phyloP scores from a whole-genome alignment of 148 eudicot species.

The Talinum fruticosum region DNA sequence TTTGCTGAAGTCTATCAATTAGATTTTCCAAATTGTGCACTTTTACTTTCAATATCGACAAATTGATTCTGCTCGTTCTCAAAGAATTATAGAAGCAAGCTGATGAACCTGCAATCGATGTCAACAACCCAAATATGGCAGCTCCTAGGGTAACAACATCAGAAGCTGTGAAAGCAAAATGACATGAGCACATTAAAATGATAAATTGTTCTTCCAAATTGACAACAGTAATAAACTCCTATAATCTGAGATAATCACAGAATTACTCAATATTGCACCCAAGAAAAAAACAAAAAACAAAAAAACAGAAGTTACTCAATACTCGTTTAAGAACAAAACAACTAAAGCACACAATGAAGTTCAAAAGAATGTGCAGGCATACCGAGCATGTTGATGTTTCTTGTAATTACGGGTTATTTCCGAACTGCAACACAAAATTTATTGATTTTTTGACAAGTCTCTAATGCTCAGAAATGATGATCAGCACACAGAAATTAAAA shows the following conservation, averaged over 20 bases:
- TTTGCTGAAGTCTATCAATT: conserved; percentile 25
- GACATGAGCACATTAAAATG: background rate
- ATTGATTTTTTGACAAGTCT: background rate
- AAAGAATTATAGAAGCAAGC: conserved; percentile 31
- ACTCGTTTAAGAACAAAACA: background rate
- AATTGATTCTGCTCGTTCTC: conserved; percentile 28
- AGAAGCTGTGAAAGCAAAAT: conserved; percentile 24
- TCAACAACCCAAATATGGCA: conserved; percentile 30
- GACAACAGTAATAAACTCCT: too few species aligned
- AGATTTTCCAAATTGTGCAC: conserved; percentile 27
- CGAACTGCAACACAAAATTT: background rate
- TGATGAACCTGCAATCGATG: conserved; percentile 31
- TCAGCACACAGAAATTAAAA: background rate
- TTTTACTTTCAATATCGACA: conserved; percentile 33
- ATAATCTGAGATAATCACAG: too few species aligned
- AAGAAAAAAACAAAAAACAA: background rate
- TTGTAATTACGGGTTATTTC: background rate
- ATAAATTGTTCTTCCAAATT: background rate
- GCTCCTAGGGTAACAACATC: conserved; percentile 36
- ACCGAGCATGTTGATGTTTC: conserved; percentile 20
- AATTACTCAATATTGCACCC: too few species aligned
- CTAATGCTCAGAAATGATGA: background rate
- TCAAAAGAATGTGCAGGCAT: background rate
- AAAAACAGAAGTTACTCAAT: background rate
- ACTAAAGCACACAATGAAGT: background rate